Evolutionary conservation across 495 filamentous ascomycete species (phyloP), one percentile per base, ranked within the genome.

Genomic region (Recurvomyces mirabilis): DNA sequence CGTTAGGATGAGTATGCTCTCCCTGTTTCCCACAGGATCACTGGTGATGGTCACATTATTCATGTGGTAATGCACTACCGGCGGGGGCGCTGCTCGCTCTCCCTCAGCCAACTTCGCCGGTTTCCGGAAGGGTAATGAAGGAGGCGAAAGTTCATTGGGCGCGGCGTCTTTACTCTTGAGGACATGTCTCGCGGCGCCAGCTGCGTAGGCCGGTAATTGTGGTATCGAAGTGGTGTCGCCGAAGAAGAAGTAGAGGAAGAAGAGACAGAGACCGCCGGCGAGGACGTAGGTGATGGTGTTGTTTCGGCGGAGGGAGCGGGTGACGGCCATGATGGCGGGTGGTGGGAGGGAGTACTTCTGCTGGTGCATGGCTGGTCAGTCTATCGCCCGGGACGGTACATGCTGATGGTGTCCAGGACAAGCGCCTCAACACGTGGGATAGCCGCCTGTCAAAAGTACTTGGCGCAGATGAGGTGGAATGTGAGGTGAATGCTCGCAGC

Each of bases 1-100:
- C 0, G 91, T 96, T 47, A 96, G 75, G 59, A 98, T 81, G 33
- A 96, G 78, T 46, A 98, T 71, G 7, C 77, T 85, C 66, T 98
- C 91, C 50, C 77, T 67, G 59, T 93, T 89, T 29, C 61, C 72
- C 41, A 82, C 67, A 1, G 91, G 79, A 51, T 82, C 70, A 35
- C 67, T 58, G 22, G 87, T 81, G 45, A 81, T 84, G 29, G 89
- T 94, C 48, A 96, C 71, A 61, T 82, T 84, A 68, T 95, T 96
- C 55, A 98, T 77, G 56, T 93, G 74, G 69, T 95, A 98, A 62
- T 85, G 91, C 12, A 84, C 75, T 19, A 98, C 87, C n/a, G 89
- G 89, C 15, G 89, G 87, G 12, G 86, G 77, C 25, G 73, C 66
- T 29, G 73, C 65, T 34, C 65, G 48, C 45, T 70, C 65, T 30